phyloP scores from a whole-genome alignment of 1,139 yeast species.

The Scheffersomyces segobiensis region DNA sequence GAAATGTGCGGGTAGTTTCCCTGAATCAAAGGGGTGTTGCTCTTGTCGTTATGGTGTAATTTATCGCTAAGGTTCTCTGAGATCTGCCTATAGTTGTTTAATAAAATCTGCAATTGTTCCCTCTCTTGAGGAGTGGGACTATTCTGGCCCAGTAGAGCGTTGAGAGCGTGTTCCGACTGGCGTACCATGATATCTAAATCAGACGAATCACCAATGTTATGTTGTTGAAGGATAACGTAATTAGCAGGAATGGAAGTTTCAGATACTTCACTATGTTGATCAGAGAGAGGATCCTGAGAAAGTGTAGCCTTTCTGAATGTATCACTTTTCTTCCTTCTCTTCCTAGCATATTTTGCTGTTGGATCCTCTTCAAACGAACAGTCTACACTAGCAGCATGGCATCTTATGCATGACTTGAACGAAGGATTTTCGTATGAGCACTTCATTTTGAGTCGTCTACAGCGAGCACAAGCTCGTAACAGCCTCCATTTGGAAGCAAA shows the following conservation, averaged over 20 bases:
- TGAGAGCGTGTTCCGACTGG: conserved; percentile 20
- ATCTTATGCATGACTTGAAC: conserved; percentile 45
- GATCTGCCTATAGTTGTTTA: conserved; percentile 10
- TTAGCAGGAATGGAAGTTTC: too few relatives aligned
- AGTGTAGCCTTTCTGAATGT: too few relatives aligned
- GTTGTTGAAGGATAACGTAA: too few relatives aligned
- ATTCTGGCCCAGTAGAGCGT: conserved; percentile 7
- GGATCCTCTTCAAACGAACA: conserved; percentile 54
- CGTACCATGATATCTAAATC: conserved; percentile 21
- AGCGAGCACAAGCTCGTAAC: conserved; percentile 56
- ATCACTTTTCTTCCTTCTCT: conserved; percentile 13
- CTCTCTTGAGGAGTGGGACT: conserved; percentile 15
- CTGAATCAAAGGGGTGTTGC: conserved; percentile 5
- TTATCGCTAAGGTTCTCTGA: conserved; percentile 6
- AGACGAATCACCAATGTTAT: neutral
- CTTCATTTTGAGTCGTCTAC: conserved; percentile 55
- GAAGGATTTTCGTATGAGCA: conserved; percentile 53
- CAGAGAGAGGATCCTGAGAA: too few relatives aligned
- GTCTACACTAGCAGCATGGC: conserved; percentile 42
- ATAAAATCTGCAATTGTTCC: conserved; percentile 12
- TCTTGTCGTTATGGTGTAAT: conserved; percentile 2
- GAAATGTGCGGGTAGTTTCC: conserved; percentile 37
- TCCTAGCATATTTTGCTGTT: conserved; percentile 33
- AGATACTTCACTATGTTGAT: too few relatives aligned
- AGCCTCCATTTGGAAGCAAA: conserved; percentile 43